A percentile compares a stretch with the other conserved stretches of the same genome.
Conservation (phyloP, 2,329 filamentous ascomycete genomes). For the Botryotinia calthae region DNA sequence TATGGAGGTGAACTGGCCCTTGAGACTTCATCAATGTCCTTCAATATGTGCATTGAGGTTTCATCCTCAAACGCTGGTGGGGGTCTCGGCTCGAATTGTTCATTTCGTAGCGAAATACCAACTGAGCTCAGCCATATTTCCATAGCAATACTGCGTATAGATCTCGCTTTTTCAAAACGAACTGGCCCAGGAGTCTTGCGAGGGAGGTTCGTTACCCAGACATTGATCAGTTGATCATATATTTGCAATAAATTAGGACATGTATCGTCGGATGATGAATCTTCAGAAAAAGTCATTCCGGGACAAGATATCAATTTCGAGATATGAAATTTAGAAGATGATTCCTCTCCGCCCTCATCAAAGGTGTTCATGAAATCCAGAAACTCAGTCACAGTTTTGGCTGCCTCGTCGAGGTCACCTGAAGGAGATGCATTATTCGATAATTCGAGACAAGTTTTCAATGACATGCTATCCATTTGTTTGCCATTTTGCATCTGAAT, state of each 20-base stretch:
- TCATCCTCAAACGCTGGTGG: constrained; percentile 8
- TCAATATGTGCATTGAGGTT: constrained; percentile 8
- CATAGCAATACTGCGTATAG: constrained; percentile 34
- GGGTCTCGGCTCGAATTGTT: constrained; percentile 13
- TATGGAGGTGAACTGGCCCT: constrained; percentile 27
- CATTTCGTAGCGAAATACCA: constrained; percentile 31
- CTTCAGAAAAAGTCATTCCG: constrained; percentile 19
- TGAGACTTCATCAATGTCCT: constrained; percentile 20
- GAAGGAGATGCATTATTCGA: constrained; percentile 25
- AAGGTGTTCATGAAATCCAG: constrained; percentile 26
- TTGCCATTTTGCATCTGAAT: constrained; percentile 15
- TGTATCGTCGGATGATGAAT: not conserved
- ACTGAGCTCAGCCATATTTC: constrained; percentile 37
- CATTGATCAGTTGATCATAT: constrained; percentile 35
- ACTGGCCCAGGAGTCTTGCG: constrained; percentile 26
- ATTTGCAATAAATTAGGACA: constrained; percentile 30
- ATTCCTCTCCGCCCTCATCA: constrained; percentile 22
- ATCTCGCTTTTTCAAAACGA: constrained; percentile 35
- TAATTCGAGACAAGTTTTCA: constrained; percentile 29
- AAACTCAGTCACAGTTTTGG: constrained; percentile 27
- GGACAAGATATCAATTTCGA: constrained; percentile 27
- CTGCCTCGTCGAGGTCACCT: constrained; percentile 33
- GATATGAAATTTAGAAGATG: constrained; percentile 25
- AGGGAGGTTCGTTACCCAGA: constrained; percentile 37
- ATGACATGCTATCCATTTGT: constrained; percentile 21